These are phyloP conservation scores for Pisolithus albus DNA, from an alignment of 768 basidiomycete species.

Conservation along the genomic window DNA sequence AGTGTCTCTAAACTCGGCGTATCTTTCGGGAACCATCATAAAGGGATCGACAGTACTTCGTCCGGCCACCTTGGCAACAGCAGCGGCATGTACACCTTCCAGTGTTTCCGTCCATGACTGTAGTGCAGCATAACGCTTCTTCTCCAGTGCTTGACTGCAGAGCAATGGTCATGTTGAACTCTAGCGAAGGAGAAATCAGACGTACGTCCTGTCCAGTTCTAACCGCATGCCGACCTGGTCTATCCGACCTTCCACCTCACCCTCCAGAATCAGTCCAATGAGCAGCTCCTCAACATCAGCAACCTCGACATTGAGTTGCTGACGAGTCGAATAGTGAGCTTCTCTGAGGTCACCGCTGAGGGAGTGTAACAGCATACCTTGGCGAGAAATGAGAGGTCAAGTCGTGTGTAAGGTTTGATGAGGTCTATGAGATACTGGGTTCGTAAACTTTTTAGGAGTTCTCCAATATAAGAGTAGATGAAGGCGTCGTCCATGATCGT, in stretches of 20 bases:
- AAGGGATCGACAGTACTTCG: constrained; percentile 27
- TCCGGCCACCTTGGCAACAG: constrained; percentile 63
- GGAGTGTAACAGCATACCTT: constrained; percentile 45
- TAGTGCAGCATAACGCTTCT: constrained; percentile 76
- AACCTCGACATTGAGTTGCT: constrained; percentile 95
- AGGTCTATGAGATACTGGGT: constrained; percentile 97
- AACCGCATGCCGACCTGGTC: constrained; percentile 94
- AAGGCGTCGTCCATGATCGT: constrained; percentile 97
- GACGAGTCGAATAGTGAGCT: constrained; percentile 2
- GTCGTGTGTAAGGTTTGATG: constrained; percentile 93
- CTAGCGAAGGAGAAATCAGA: neutral
- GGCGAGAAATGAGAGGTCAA: constrained; percentile 90
- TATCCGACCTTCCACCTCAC: constrained; percentile 94
- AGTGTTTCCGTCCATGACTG: constrained; percentile 80
- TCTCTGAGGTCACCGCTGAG: neutral
- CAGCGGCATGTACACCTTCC: constrained; percentile 66
- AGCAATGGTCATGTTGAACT: constrained; percentile 5
- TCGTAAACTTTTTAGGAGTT: constrained; percentile 86
- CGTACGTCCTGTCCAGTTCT: constrained; percentile 81
- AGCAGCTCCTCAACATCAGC: constrained; percentile 92
- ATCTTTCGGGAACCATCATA: constrained; percentile 29
- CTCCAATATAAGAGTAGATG: constrained; percentile 93
- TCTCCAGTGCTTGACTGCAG: constrained; percentile 76
- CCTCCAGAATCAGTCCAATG: constrained; percentile 89
- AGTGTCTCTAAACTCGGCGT: constrained; percentile 25